Base-by-base conservation (phyloP, 2,329 filamentous ascomycete species). In the Gliomastix tumulicola region DNA sequence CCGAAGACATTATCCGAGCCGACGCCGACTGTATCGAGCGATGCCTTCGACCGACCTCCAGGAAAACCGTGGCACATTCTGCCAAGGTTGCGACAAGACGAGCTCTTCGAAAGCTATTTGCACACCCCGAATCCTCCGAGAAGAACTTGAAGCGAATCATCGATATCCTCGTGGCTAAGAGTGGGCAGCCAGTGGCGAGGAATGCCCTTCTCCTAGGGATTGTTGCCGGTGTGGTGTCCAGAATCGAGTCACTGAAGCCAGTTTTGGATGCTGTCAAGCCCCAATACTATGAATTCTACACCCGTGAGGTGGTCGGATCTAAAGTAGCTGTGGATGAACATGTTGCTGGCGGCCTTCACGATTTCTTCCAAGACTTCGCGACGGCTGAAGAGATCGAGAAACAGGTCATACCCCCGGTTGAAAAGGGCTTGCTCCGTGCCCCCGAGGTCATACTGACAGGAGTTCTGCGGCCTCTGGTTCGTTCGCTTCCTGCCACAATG, bases 371-470 rank as follows among this genome's bases (percentile, higher is more conserved):
- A 13, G 74, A 71, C 21, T 97, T 90, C 53, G 70, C 84, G 25
- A 82, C 76, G 1, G 55, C 76, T 13, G 80, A 88, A 18, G 88
- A 96, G 45, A 56, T 97, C 21, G 74, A 78, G 36, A 82, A 77
- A 44, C 78, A 90, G 30, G 54, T 97, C 21, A 69, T 94, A 18
- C 87, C 89, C 8, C 69, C 88, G 0, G 66, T 97, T 12, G 92
- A 98, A 54, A 96, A 95, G 62, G 82, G 85, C 6, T 71, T 98
- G 38, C 65, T 98, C 32, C 77, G 94, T 54, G 83, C 90, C 7
- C 94, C 92, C 2, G 92, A 98, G 60, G 82, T 96, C 30, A 79
- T 95, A 12, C 68, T 97, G 20, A 80, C 83, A 48, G 84, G 88
- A 44, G 70, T 96, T 18, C 65, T 97, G 34, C 76, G 82, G 6